phyloP scores from a whole-genome alignment of 805 yeast genomes.

The Metschnikowia proteae region DNA sequence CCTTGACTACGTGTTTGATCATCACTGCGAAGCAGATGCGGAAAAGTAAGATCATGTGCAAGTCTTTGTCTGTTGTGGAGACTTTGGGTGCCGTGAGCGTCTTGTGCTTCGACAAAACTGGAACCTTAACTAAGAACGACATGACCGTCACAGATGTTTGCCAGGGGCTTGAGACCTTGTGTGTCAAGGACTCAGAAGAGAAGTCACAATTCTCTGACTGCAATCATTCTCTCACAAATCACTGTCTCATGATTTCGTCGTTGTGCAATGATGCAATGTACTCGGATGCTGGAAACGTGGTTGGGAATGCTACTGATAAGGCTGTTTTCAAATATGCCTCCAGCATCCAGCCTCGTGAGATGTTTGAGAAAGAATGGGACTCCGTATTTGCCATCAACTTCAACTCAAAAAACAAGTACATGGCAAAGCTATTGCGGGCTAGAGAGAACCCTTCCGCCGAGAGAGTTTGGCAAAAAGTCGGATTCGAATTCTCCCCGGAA shows the following conservation, averaged over 20 bases:
- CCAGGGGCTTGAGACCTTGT: constrained; percentile 13
- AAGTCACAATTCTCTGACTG: constrained; percentile 11
- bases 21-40: constrained; percentile 48
- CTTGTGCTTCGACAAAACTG: constrained; percentile 42
- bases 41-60: constrained; percentile 42
- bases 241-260: constrained; percentile 22
- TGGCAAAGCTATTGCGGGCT: constrained; percentile 32
- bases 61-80: constrained; percentile 47
- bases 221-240: constrained; percentile 6
- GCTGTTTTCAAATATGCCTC: constrained; percentile 39
- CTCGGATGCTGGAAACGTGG: constrained; percentile 20
- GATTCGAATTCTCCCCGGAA: constrained; percentile 13
- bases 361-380: constrained; percentile 18
- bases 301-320: constrained; percentile 49
- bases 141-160: constrained; percentile 38
- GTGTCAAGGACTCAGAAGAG: constrained; percentile 17
- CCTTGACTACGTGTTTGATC: constrained; percentile 46
- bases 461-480: constrained; percentile 2
- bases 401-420: constrained; percentile 45
- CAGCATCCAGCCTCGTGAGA: constrained; percentile 13
- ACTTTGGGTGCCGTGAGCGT: constrained; percentile 55
- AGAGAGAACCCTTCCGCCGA: constrained; percentile 2
- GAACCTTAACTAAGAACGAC: constrained; percentile 48
- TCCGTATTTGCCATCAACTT: constrained; percentile 33
- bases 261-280: constrained; percentile 37